These are phyloP conservation scores for Litchi chinensis DNA, from an alignment of 345 rosid species.

Conservation along the genomic window DNA sequence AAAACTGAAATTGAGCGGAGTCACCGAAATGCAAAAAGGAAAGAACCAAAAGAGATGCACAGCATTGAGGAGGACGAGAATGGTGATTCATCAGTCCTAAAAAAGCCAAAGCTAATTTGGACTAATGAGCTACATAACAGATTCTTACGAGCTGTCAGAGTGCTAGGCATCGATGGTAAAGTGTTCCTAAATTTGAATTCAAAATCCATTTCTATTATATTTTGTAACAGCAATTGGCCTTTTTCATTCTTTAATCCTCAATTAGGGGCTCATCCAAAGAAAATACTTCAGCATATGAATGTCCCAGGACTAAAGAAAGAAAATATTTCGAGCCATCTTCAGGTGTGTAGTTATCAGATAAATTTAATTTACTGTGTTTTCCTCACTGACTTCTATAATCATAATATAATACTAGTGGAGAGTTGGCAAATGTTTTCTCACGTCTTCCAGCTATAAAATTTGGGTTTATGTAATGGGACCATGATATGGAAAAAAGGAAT, in stretches of 20 bases:
- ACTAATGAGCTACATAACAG: slow-evolving; percentile 42
- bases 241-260: not conserved
- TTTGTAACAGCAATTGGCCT: not conserved
- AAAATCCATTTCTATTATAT: not conserved
- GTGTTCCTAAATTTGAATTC: not conserved
- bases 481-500: not conserved
- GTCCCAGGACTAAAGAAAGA: slow-evolving; percentile 43
- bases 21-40: slow-evolving; percentile 25
- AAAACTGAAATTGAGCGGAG: slow-evolving; percentile 16
- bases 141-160: slow-evolving; percentile 43
- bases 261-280: slow-evolving; percentile 48
- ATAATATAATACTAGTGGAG: not conserved
- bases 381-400: not conserved
- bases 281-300: slow-evolving; percentile 49
- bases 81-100: slow-evolving; percentile 7
- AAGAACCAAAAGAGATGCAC: slow-evolving; percentile 23
- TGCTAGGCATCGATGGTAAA: slow-evolving; percentile 45
- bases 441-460: not conserved
- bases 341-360: slow-evolving; percentile 35
- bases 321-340: slow-evolving; percentile 52
- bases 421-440: not conserved
- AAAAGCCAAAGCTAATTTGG: slow-evolving; percentile 50
- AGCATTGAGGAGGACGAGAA: slow-evolving; percentile 14
- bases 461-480: not conserved
- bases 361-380: not conserved